Conservation (phyloP, 2,329 filamentous ascomycete species). For the Colletotrichum filicis region DNA sequence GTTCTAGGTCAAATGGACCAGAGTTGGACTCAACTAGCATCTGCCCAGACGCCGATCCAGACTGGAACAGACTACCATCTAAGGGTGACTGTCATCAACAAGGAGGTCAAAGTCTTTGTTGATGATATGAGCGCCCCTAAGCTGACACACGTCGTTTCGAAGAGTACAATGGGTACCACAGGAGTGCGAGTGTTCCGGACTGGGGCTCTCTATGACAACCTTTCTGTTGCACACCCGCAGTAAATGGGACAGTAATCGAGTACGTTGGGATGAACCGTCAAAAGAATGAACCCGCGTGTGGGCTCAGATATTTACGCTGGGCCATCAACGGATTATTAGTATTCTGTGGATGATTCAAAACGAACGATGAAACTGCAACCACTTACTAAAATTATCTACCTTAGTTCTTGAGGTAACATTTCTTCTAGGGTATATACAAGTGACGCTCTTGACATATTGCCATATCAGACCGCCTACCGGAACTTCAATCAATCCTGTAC, state of each 20-base stretch:
- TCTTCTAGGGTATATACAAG: no score
- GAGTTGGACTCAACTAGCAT: background rate
- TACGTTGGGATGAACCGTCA: no score
- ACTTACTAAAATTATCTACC: no score
- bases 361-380: no score
- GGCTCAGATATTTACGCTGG: no score
- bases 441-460: background rate
- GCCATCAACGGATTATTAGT: no score
- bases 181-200: background rate
- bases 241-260: background rate
- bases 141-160: background rate
- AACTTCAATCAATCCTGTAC: background rate
- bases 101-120: background rate
- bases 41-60: background rate
- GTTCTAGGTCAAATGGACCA: background rate
- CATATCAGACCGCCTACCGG: background rate
- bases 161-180: background rate
- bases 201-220: background rate
- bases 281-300: no score
- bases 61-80: background rate
- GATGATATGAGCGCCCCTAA: background rate
- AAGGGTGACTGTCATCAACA: background rate
- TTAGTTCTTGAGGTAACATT: no score
- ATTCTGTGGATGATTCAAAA: no score
- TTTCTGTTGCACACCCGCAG: background rate